A percentile compares a stretch with the other conserved stretches of the same genome.
phyloP scores from a whole-genome alignment of 106 monocot genomes.

The Dendrobium officinale region DNA sequence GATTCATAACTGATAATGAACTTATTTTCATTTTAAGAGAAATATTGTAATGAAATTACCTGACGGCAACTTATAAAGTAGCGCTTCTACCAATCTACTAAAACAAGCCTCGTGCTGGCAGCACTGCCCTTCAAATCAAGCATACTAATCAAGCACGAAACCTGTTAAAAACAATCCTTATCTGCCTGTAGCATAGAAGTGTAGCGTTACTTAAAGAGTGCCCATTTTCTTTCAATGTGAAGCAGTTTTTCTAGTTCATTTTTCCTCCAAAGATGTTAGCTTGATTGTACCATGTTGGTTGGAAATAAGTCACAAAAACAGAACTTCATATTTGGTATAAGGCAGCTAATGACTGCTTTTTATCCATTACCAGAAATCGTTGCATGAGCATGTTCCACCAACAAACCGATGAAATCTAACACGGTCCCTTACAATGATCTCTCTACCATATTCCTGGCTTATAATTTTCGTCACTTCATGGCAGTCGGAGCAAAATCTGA shows the following conservation, averaged over 20 bases:
- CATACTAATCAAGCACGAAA: not conserved
- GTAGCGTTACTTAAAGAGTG: not conserved
- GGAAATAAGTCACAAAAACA: not conserved
- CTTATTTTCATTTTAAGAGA: no score
- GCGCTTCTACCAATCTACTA: not conserved
- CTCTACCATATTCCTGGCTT: conserved; percentile 55
- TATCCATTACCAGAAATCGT: conserved; percentile 54
- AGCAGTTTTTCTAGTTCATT: not conserved
- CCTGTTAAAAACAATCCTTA: not conserved
- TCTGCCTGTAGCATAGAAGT: not conserved
- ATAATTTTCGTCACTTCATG: conserved; percentile 86
- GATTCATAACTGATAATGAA: no score
- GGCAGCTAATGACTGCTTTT: not conserved
- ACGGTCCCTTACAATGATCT: conserved; percentile 83
- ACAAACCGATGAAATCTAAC: conserved; percentile 75
- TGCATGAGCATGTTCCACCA: conserved; percentile 66
- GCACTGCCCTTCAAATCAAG: not conserved
- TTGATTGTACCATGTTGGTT: not conserved
- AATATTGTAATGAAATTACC: no score
- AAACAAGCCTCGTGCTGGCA: not conserved
- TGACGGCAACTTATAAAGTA: no score
- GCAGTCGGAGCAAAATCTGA: conserved; percentile 76
- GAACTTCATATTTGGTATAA: not conserved
- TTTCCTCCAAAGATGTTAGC: not conserved
- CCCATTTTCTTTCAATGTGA: not conserved